A percentile compares a stretch with the other conserved stretches of the same genome.
Evolutionary conservation across 2,329 filamentous ascomycete genomes (phyloP).

Genomic region (Raffaelea ambrosiae): DNA sequence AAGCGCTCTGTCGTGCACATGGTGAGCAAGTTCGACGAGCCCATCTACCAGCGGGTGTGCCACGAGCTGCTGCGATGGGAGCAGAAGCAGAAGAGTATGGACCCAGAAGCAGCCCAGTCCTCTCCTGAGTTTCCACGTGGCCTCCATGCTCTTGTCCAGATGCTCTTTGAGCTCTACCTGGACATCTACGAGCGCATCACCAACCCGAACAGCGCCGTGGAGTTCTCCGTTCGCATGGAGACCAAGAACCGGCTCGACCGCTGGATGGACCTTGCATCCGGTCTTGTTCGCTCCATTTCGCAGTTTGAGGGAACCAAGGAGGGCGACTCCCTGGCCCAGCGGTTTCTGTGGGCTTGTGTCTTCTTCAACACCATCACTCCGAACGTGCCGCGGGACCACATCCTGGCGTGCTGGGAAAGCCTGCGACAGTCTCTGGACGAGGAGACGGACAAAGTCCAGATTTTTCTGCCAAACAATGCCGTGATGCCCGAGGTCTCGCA

Average conservation of each 20-base stretch:
- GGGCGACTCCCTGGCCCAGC: conserved; percentile 34
- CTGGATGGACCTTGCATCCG: conserved; percentile 43
- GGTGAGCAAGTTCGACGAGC: conserved; percentile 43
- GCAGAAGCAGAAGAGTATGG: background rate
- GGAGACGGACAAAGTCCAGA: conserved; percentile 25
- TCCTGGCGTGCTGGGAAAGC: conserved; percentile 50
- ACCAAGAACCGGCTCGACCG: conserved; percentile 40
- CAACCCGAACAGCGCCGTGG: conserved; percentile 46
- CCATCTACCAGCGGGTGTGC: conserved; percentile 38
- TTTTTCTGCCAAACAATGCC: conserved; percentile 71
- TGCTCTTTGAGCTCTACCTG: conserved; percentile 53
- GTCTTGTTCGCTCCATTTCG: conserved; percentile 25
- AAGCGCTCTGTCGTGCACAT: conserved; percentile 50
- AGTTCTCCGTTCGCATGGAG: conserved; percentile 37
- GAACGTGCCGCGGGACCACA: conserved; percentile 45
- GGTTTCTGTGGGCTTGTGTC: conserved; percentile 50
- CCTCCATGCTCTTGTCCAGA: conserved; percentile 41
- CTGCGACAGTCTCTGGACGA: conserved; percentile 41
- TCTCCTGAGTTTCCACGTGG: conserved; percentile 14
- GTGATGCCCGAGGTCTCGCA: conserved; percentile 82
- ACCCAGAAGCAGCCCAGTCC: background rate
- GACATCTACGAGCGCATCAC: conserved; percentile 52
- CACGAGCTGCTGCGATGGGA: conserved; percentile 24
- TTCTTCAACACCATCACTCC: conserved; percentile 43
- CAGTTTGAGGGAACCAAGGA: background rate